Evolutionary conservation across 345 rosid species (phyloP).

Genomic region (Boechera divaricarpa): DNA sequence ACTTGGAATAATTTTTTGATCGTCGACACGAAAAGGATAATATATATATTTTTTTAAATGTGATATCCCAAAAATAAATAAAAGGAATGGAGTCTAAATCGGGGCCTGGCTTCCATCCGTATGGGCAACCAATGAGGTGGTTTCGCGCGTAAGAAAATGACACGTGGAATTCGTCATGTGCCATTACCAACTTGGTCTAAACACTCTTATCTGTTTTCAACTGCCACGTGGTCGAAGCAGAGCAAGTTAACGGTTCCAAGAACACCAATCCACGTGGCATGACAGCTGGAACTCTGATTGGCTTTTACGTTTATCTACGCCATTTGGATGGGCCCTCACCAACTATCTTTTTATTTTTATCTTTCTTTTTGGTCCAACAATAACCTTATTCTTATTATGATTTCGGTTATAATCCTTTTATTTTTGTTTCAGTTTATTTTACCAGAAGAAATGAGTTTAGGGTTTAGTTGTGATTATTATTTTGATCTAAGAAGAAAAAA

Average conservation of each 20-base stretch:
- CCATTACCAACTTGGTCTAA: background rate
- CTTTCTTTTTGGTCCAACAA: no score
- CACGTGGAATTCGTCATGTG: slow-evolving; percentile 40
- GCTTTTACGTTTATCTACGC: slow-evolving; percentile 44
- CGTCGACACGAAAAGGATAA: background rate
- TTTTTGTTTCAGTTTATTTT: no score
- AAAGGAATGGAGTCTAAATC: slow-evolving; percentile 11
- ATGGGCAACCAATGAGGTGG: slow-evolving; percentile 34
- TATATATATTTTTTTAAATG: no score
- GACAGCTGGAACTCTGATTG: slow-evolving; percentile 41
- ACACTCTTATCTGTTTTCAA: slow-evolving; percentile 16
- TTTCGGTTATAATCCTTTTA: no score
- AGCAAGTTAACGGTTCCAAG: slow-evolving; percentile 25
- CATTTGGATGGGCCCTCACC: slow-evolving; percentile 39
- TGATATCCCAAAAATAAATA: background rate
- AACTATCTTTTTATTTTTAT: no score
- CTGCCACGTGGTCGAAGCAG: slow-evolving; percentile 35
- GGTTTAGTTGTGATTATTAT: no score
- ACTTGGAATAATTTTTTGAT: background rate
- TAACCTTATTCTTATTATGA: no score
- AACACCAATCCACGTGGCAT: slow-evolving; percentile 17
- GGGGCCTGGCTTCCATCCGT: slow-evolving; percentile 34
- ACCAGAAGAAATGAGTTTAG: no score
- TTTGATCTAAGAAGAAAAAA: no score
- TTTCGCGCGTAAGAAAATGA: slow-evolving; percentile 7